These are phyloP conservation scores for Aspergillus ochraceus DNA, from an alignment of 2,329 filamentous ascomycete species.

Conservation along the genomic window DNA sequence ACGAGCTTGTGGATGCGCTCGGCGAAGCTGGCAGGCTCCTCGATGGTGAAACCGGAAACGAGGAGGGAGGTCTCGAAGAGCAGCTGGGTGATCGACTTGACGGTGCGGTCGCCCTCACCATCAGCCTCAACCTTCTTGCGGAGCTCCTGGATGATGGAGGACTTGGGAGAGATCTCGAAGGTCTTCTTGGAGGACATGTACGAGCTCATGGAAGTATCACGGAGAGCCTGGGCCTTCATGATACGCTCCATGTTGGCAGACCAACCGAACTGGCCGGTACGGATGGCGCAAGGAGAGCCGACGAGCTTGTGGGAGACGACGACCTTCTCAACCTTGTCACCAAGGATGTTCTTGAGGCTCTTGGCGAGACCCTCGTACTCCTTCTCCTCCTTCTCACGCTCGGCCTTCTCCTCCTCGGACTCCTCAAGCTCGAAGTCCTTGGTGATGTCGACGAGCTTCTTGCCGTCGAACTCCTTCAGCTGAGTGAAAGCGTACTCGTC, in stretches of 20 bases:
- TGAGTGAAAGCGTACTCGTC: slow-evolving; percentile 99
- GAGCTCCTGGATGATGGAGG: slow-evolving; percentile 95
- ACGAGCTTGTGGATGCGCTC: slow-evolving; percentile 99
- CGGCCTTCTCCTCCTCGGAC: slow-evolving; percentile 98
- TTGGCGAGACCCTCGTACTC: slow-evolving; percentile 94
- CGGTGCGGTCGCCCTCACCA: slow-evolving; percentile 96
- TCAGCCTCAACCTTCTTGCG: slow-evolving; percentile 99
- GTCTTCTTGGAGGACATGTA: slow-evolving; percentile 99
- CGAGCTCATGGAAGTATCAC: slow-evolving; percentile 98
- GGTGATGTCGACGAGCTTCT: slow-evolving; percentile 99
- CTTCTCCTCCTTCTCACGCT: slow-evolving; percentile 96
- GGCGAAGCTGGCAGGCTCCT: slow-evolving; percentile 95
- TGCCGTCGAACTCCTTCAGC: slow-evolving; percentile 99
- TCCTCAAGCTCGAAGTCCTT: slow-evolving; percentile 99
- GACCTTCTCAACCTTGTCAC: slow-evolving; percentile 99
- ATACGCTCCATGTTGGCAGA: slow-evolving; percentile 99
- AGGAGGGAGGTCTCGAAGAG: slow-evolving; percentile 98
- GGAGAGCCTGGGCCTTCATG: slow-evolving; percentile 99
- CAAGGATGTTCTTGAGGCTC: slow-evolving; percentile 97
- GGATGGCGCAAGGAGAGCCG: slow-evolving; percentile 94
- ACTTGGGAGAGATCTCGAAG: slow-evolving; percentile 99
- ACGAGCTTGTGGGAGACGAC: slow-evolving; percentile 97
- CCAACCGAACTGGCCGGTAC: slow-evolving; percentile 99
- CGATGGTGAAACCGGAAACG: slow-evolving; percentile 98
- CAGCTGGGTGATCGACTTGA: slow-evolving; percentile 98